Percentiles rank a stretch among this genome's conserved stretches.
Evolutionary conservation across 164 flowering plant genomes (phyloP).

Genomic region (Sedum album): DNA sequence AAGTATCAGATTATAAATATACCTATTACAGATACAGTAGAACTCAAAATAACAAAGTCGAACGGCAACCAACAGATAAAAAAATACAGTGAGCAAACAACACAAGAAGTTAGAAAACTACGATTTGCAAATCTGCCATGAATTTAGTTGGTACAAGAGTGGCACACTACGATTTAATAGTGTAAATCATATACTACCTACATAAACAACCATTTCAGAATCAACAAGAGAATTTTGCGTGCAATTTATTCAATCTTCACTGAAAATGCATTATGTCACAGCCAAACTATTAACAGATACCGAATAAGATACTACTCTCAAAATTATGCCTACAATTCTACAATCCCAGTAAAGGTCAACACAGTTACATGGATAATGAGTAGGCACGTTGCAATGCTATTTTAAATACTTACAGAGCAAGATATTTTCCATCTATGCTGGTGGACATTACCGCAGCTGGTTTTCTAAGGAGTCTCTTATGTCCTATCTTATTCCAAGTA

Average conservation of each 20-base stretch:
- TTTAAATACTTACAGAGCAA: constrained; percentile 76
- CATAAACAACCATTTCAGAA: neutral
- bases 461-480: constrained; percentile 63
- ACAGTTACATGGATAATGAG: neutral
- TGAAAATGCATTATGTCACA: neutral
- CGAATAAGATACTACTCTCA: constrained; percentile 11
- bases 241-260: neutral
- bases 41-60: neutral
- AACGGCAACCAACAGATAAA: neutral
- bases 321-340: neutral
- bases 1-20: neutral
- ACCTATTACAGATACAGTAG: neutral
- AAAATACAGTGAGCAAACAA: neutral
- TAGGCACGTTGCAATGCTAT: neutral
- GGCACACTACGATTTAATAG: neutral
- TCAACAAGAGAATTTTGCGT: neutral
- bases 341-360: neutral
- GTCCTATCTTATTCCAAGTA: constrained; percentile 85
- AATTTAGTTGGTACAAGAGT: neutral
- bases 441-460: constrained; percentile 67
- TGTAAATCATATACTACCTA: neutral
- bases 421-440: constrained; percentile 91
- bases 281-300: constrained; percentile 13
- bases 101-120: neutral
- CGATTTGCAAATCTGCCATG: neutral